phyloP scores from a whole-genome alignment of 176 grass and related monocot species.

The Lolium rigidum region DNA sequence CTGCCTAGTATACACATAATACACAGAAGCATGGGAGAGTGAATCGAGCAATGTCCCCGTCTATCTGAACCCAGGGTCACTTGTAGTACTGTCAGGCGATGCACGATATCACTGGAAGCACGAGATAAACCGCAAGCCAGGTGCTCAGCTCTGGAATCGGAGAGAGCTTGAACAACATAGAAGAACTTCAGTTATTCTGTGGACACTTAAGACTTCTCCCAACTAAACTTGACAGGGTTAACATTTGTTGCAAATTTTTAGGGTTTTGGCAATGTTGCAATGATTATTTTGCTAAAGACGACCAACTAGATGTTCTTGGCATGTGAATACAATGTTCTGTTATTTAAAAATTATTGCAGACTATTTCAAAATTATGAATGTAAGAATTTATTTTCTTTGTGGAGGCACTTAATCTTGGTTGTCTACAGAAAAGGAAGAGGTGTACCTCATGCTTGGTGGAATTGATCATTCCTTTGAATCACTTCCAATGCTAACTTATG shows the following conservation, averaged over 20 bases:
- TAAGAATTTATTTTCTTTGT: background rate
- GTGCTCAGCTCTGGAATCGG: slow-evolving; percentile 63
- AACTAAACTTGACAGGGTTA: background rate
- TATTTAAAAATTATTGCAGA: too few species aligned
- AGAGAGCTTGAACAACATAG: slow-evolving; percentile 51
- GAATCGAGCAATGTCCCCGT: slow-evolving; percentile 40
- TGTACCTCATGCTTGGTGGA: too few species aligned
- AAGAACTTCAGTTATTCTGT: slow-evolving; percentile 74
- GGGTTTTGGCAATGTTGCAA: background rate
- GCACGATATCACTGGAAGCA: slow-evolving; percentile 85
- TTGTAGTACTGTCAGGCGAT: slow-evolving; percentile 80
- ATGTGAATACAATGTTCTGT: background rate
- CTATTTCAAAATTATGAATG: background rate
- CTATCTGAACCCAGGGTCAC: slow-evolving; percentile 70
- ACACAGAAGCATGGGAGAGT: background rate
- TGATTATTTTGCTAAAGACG: background rate
- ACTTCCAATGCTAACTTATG: too few species aligned
- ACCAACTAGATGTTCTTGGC: background rate
- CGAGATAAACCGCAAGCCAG: slow-evolving; percentile 75
- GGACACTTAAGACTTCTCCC: slow-evolving; percentile 48
- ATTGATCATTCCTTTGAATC: too few species aligned
- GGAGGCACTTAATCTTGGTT: background rate
- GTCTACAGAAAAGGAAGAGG: background rate
- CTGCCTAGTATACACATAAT: background rate
- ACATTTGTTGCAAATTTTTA: background rate